Evolutionary conservation across 2,329 filamentous ascomycete species (phyloP).

Genomic region (Nigrograna mackinnonii): DNA sequence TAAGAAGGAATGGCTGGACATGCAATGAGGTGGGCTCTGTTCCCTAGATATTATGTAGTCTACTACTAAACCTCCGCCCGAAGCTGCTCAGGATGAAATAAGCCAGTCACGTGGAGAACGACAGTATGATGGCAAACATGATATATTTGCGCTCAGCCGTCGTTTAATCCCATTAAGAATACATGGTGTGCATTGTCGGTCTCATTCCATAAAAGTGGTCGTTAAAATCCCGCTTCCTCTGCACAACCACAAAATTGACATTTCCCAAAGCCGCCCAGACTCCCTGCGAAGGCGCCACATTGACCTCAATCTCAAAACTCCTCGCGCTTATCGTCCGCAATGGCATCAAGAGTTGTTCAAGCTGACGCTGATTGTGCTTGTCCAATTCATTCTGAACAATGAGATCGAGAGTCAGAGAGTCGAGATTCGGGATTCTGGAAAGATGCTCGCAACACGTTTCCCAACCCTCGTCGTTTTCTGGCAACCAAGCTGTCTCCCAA

Average conservation of each 20-base stretch:
- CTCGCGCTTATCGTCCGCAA: background rate
- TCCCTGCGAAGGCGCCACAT: background rate
- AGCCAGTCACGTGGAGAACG: too few species aligned
- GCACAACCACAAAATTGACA: background rate
- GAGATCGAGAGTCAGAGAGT: background rate
- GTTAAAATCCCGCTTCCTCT: background rate
- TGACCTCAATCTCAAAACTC: background rate
- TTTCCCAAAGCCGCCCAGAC: background rate
- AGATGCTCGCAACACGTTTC: background rate
- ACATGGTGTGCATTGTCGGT: too few species aligned
- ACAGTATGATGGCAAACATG: too few species aligned
- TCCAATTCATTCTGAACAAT: background rate
- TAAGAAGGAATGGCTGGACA: too few species aligned
- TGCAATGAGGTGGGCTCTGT: too few species aligned
- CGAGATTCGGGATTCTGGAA: background rate
- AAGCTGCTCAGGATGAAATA: too few species aligned
- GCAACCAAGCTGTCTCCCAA: background rate
- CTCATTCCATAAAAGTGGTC: too few species aligned
- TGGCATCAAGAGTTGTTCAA: background rate
- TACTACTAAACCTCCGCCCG: too few species aligned
- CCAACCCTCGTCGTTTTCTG: background rate
- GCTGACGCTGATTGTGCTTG: background rate
- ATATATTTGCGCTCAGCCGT: too few species aligned
- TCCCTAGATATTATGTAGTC: too few species aligned
- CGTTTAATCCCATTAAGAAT: too few species aligned